Evolutionary conservation across 2,329 filamentous ascomycete genomes (phyloP), one percentile per base, ranked within the genome.

Genomic region (Sporothrix schenckii): DNA sequence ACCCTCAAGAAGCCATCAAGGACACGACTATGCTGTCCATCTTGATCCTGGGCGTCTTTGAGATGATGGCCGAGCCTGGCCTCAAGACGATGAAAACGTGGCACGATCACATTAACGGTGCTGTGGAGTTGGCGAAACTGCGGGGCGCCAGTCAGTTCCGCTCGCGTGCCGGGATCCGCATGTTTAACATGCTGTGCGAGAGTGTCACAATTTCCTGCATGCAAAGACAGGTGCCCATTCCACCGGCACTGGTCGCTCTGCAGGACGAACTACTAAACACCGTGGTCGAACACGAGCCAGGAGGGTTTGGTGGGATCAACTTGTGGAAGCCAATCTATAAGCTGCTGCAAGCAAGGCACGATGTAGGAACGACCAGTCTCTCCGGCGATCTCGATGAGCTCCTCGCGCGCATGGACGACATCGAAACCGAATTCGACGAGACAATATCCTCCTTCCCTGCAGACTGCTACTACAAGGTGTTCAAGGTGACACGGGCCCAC

Each of bases 171-270:
- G 84, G 85, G 3, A 78, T 80, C 50, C 79, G 82, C 69, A 84
- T 87, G 83, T 87, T 87, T 74, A 79, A 83, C 69, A 85, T 86
- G 81, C 79, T 87, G 41, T 84, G 80, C 44, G 81, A 86, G 69
- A 83, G 81, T 68, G 80, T 85, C 47, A 78, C 86, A 71, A 82
- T 87, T 72, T 84, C 81, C 73, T 86, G 85, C 74, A 80, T 86
- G 34, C 84, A 86, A 72, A 81, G 80, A 66, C 81, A 82, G 47
- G 76, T 82, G 39, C 80, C 83, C 14, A 81, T 87, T 78, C 85
- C 85, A 4, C 74, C 79, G n/a, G 76, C 80, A 47, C 78, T 87
- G 71, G 77, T 82, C 41, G 79, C 84, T 30, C 81, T 87, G 56
- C 81, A 84, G 65, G 75, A 78, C 30, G 79, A 83, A 65, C 80